phyloP scores from a whole-genome alignment of 1,284 basidiomycete genomes.

The Microbotryum intermedium region DNA sequence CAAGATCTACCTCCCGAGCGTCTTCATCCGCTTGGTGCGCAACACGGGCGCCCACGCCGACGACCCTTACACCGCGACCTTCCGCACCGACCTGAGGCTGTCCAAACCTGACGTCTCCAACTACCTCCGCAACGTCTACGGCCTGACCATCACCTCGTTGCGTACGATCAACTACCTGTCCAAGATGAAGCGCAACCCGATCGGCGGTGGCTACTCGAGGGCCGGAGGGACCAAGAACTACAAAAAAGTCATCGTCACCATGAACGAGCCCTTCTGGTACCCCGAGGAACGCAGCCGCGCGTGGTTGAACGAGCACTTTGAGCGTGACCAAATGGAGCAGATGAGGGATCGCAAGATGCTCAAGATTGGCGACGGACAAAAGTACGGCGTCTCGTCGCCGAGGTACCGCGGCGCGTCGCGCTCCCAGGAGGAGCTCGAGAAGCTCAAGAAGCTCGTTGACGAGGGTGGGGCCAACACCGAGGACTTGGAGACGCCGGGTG shows the following conservation, averaged over 20 bases:
- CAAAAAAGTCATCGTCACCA: constrained; percentile 33
- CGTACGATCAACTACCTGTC: constrained; percentile 35
- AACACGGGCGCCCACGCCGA: constrained; percentile 28
- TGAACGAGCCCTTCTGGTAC: constrained; percentile 35
- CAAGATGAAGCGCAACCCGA: constrained; percentile 27
- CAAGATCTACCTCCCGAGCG: constrained; percentile 33
- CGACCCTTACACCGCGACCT: constrained; percentile 37
- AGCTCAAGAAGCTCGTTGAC: constrained; percentile 8
- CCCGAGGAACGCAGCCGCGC: constrained; percentile 27
- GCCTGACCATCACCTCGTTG: constrained; percentile 32
- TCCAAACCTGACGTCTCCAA: constrained; percentile 37
- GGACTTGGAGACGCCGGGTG: constrained; percentile 4
- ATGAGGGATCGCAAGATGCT: constrained; percentile 30
- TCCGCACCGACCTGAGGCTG: constrained; percentile 34
- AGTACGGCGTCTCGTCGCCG: constrained; percentile 18
- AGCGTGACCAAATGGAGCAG: constrained; percentile 30
- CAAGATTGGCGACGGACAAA: constrained; percentile 30
- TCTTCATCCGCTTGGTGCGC: constrained; percentile 34
- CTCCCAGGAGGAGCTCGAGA: constrained; percentile 10
- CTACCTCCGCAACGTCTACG: constrained; percentile 36
- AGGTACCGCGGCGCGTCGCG: constrained; percentile 26
- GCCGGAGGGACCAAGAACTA: constrained; percentile 27
- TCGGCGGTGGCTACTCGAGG: constrained; percentile 26
- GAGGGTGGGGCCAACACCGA: constrained; percentile 11
- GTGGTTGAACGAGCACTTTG: constrained; percentile 34